Evolutionary conservation across 257 asterid genomes (phyloP).

Genomic region (Salvia hispanica): DNA sequence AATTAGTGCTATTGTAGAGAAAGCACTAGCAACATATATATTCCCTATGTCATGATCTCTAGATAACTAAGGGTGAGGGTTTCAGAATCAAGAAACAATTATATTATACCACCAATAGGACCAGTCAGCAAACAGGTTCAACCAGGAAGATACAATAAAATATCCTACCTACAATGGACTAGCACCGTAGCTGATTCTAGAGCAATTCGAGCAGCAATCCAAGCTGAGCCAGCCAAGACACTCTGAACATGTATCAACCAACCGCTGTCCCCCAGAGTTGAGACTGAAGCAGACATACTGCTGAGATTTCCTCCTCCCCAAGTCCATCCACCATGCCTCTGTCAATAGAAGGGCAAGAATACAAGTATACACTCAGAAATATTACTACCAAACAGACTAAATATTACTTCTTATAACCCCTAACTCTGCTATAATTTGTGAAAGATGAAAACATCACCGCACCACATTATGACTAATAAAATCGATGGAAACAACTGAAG

Average conservation of each 20-base stretch:
- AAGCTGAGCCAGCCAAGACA: constrained; percentile 96
- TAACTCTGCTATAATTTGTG: constrained; percentile 18
- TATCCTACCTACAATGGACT: constrained; percentile 93
- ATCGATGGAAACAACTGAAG: constrained; percentile 8
- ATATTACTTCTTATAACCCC: neutral
- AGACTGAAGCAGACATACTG: constrained; percentile 99
- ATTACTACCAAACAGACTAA: constrained; percentile 26
- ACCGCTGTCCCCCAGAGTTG: constrained; percentile 96
- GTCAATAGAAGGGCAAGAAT: constrained; percentile 30
- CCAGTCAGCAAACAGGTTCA: neutral
- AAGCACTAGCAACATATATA: neutral
- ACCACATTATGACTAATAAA: constrained; percentile 5
- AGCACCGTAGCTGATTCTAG: constrained; percentile 94
- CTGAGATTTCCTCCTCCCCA: constrained; percentile 99
- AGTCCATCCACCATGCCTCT: constrained; percentile 98
- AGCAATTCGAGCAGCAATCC: constrained; percentile 99
- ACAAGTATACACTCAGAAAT: constrained; percentile 6
- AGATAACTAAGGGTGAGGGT: neutral
- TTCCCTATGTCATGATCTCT: neutral
- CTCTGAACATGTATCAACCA: constrained; percentile 97
- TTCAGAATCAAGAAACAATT: neutral
- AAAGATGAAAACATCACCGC: neutral
- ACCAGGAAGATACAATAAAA: constrained; percentile 18
- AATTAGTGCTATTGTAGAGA: neutral
- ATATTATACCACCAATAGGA: neutral